Base-by-base conservation (phyloP, 2,329 filamentous ascomycete genomes). In the Fusarium devonianum region DNA sequence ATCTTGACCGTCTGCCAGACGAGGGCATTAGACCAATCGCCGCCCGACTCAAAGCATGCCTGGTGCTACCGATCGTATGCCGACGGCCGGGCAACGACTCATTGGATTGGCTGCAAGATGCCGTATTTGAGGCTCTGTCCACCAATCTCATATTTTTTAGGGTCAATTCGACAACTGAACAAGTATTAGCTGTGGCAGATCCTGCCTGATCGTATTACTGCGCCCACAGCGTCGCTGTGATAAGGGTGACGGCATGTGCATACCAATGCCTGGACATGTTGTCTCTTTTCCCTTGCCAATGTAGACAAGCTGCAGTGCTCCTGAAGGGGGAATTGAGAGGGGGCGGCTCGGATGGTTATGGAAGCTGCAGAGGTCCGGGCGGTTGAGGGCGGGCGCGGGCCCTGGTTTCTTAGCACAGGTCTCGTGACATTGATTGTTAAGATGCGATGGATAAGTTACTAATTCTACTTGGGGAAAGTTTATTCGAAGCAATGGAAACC, bases 1-100 rank as follows among this genome's bases (percentile, higher is more conserved):
- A 46, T 40, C 38, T 44, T 26, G 37, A 36, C 36, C 43, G 48
- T 40, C 38, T 28, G 37, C 41, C 25, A 45, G 28, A 53, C 30
- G 21, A 23, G 45, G 49, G 35, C 50, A 58, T 63, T 44, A 49
- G 56, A 37, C 60, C 63, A 57, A 60, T 57, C 58, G 42, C 53
- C 39, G 37, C 44, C 51, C 39, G 45, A 38, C 39, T 44, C 32
- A 25, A 41, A 49, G 48, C 39, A 49, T 49, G 49, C 16, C 40
- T 48, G 38, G 38, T 39, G 11, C 33, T 37, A 29, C 16, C 22
- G 32, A 36, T 49, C 30, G 46, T 39, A 26, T 47, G 43, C 23
- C 21, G 32, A 52, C 30, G 30, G 19, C 42, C 23, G 41, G 38
- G 32, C 39, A 50, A 35, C 33, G 26, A 37, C 36, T 34, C 35